Evolutionary conservation across 176 grass and related monocot species (phyloP), one percentile per base, ranked within the genome.

Genomic region (bread wheat (Triticum aestivum)): DNA sequence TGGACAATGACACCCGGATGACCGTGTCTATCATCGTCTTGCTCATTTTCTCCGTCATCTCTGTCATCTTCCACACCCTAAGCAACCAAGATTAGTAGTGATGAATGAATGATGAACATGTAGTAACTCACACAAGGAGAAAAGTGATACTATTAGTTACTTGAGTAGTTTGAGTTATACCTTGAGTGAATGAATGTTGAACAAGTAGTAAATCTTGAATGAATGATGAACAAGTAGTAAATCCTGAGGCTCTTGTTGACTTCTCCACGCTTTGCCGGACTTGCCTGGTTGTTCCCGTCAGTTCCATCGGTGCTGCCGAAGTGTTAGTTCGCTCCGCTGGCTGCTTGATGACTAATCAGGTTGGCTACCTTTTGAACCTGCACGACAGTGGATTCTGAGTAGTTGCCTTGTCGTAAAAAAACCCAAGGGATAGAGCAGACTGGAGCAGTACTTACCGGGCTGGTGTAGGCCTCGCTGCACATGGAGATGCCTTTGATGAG

Each of bases 41-140:
- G 80, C 96, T 98, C 82, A 95, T 94, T 58, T 84, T 92, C 86
- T 98, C 96, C 4, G 96, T 95, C 93, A 98, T 98, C 86, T 95
- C 91, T 34, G 93, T 91, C 23, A 98, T 33, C 76, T 92, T 89
- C 86, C 91, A 89, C 39, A 93, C 96, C 90, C 93, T 98, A 88
- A 82, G 2, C 35, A 65, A 58, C 65, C 29, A 63, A 35, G 29
- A 61, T 41, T 6, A 9, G 39, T 41, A 41, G 8, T 41, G 39
- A 41, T 9, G 6, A 41, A 41, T 41, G 39, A 41, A 6, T 41
- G 8, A 41, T 7, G 15, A 5, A 15, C 70, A 37, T 0, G 30
- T 11, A 67, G 47, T n/a, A 74, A 14, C 11, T 11, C 45, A 39
- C 38, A 38, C 6, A 79, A 38, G 2, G 11, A 42, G 29, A 63